phyloP scores from a whole-genome alignment of 164 flowering plant species.

The Stephania japonica region DNA sequence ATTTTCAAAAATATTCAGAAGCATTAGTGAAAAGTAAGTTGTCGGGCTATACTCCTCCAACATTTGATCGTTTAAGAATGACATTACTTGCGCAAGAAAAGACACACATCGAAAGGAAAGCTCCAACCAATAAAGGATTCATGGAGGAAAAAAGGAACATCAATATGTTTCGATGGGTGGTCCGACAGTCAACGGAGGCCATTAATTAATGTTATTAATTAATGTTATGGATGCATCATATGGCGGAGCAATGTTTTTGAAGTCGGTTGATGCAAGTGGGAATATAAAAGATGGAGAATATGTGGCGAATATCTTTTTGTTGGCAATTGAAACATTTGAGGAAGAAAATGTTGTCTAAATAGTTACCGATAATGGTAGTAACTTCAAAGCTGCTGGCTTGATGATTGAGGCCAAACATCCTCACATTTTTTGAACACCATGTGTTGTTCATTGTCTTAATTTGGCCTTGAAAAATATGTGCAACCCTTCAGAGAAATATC shows the following conservation, averaged over 20 bases:
- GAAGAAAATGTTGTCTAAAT: background rate
- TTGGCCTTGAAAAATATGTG: slow-evolving; percentile 4
- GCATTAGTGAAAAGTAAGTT: background rate
- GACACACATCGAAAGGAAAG: background rate
- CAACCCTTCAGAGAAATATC: background rate
- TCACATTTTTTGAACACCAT: slow-evolving; percentile 5
- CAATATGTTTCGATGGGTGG: slow-evolving; percentile 8
- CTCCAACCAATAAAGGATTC: background rate
- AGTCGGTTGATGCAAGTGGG: background rate
- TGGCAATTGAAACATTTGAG: background rate
- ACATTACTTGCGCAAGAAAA: background rate
- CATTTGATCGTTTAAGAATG: background rate
- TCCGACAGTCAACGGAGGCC: background rate
- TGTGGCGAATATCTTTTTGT: background rate
- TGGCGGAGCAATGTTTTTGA: slow-evolving; percentile 1
- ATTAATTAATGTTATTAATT: too few relatives aligned
- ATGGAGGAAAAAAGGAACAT: background rate
- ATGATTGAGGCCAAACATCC: slow-evolving; percentile 2
- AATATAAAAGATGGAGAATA: background rate
- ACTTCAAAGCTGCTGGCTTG: background rate
- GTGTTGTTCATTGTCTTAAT: slow-evolving; percentile 4
- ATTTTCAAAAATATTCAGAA: background rate
- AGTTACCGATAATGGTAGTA: background rate
- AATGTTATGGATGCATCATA: too few relatives aligned
- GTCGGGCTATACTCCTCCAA: background rate